Conservation (phyloP, 345 rosid species). For the Heritiera fomes region DNA sequence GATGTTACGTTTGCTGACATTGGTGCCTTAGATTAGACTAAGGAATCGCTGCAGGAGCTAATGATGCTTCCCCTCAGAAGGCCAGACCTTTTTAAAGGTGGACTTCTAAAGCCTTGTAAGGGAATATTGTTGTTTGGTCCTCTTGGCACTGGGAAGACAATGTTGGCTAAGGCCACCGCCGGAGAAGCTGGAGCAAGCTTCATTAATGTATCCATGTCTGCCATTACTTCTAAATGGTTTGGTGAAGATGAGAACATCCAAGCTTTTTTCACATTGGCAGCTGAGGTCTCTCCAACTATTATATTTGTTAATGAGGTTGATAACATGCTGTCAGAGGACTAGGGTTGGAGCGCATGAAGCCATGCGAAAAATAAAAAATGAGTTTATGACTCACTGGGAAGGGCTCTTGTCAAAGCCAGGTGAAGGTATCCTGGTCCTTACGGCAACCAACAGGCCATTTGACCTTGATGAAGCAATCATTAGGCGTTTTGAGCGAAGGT, state of each 20-base stretch:
- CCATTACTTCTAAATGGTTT: conserved; percentile 96
- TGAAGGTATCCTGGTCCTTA: conserved; percentile 87
- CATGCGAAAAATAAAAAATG: conserved; percentile 78
- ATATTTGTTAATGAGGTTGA: conserved; percentile 96
- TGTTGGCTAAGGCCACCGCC: conserved; percentile 97
- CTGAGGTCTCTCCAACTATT: conserved; percentile 89
- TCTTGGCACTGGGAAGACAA: conserved; percentile 97
- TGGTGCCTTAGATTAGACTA: conserved; percentile 83
- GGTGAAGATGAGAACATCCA: conserved; percentile 98
- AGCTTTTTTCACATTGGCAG: conserved; percentile 86
- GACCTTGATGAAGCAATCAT: conserved; percentile 96
- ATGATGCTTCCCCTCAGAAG: conserved; percentile 95
- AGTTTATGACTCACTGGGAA: conserved; percentile 96
- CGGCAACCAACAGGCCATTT: conserved; percentile 94
- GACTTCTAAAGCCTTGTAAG: conserved; percentile 86
- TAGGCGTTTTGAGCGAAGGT: conserved; percentile 95
- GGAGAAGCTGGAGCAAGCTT: conserved; percentile 96
- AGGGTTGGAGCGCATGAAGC: conserved; percentile 97
- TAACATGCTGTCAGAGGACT: conserved; percentile 95
- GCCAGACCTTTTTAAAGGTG: conserved; percentile 88
- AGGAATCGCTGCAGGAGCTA: conserved; percentile 91
- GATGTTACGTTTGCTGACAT: conserved; percentile 74
- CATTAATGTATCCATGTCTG: conserved; percentile 94
- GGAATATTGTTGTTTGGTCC: conserved; percentile 98
- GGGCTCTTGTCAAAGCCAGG: conserved; percentile 76